phyloP scores from a whole-genome alignment of 2,329 filamentous ascomycete genomes.

The Raffaelea ambrosiae region DNA sequence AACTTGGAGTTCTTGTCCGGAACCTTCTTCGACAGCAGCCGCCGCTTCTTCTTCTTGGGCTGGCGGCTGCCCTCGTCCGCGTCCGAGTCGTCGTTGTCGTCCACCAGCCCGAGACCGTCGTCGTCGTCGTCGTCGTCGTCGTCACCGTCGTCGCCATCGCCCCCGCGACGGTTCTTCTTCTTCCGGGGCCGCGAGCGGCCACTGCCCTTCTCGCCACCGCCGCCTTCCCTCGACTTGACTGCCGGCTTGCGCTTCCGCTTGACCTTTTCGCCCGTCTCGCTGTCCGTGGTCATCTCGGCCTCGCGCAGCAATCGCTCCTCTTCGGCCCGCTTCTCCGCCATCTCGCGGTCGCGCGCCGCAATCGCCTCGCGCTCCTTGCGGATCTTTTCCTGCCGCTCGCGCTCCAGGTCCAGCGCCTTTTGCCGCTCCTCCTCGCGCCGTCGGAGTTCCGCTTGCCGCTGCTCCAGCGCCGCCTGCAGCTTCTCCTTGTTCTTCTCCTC shows the following conservation, averaged over 20 bases:
- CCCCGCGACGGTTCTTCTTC: conserved; percentile 26
- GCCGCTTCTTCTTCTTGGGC: conserved; percentile 52
- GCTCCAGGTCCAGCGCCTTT: conserved; percentile 58
- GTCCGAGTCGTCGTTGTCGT: conserved; percentile 48
- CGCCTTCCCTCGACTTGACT: conserved; percentile 16
- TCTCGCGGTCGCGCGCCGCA: conserved; percentile 62
- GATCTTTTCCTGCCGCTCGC: conserved; percentile 70
- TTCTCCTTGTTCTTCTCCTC: conserved; percentile 89
- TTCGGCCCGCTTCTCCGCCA: conserved; percentile 62
- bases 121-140: conserved; percentile 27
- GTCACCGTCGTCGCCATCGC: conserved; percentile 48
- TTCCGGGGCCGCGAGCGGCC: conserved; percentile 28
- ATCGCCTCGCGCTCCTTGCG: conserved; percentile 80
- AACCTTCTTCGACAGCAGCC: conserved; percentile 34
- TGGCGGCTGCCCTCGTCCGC: conserved; percentile 23
- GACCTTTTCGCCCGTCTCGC: conserved; percentile 71
- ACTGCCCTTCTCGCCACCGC: not conserved
- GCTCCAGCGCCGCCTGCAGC: conserved; percentile 68
- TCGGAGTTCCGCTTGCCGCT: conserved; percentile 70
- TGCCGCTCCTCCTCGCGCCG: conserved; percentile 69
- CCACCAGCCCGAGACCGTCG: too few species aligned
- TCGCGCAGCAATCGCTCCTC: conserved; percentile 61
- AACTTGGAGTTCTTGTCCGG: conserved; percentile 52
- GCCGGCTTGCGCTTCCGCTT: conserved; percentile 64
- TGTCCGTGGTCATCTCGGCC: conserved; percentile 74